These are phyloP conservation scores for Umbelopsis sp. DNA, from an alignment of 192 early-diverging fungal species.

Conservation along the genomic window DNA sequence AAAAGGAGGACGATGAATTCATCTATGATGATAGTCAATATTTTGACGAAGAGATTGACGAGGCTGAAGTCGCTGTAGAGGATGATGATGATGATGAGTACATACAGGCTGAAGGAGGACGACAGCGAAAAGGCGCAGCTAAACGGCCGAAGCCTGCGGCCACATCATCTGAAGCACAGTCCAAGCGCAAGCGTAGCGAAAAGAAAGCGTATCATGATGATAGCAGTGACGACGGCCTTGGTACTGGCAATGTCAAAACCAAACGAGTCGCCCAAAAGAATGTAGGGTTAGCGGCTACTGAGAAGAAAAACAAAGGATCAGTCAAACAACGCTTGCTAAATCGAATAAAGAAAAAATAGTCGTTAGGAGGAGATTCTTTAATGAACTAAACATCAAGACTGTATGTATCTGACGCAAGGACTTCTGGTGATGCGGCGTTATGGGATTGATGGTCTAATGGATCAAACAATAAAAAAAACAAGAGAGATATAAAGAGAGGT, in stretches of 20 bases:
- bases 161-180: not conserved
- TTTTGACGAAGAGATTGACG: slow-evolving; percentile 16
- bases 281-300: not conserved
- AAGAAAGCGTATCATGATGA: not conserved
- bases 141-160: not conserved
- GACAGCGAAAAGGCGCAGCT: not conserved
- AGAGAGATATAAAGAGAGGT: too few species aligned
- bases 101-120: not conserved
- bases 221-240: slow-evolving; percentile 29
- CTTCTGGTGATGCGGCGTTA: too few species aligned
- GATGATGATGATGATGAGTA: slow-evolving; percentile 28
- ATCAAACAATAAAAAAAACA: too few species aligned
- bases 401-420: too few species aligned
- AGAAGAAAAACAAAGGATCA: slow-evolving; percentile 10
- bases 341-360: slow-evolving; percentile 19
- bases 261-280: not conserved
- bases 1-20: slow-evolving; percentile 13
- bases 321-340: slow-evolving; percentile 30
- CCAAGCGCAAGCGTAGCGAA: not conserved
- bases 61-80: slow-evolving; percentile 6
- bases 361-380: not conserved
- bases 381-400: too few species aligned
- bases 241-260: slow-evolving; percentile 14
- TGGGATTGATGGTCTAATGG: too few species aligned
- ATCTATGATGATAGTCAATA: slow-evolving; percentile 12